Percentiles rank a stretch among this genome's conserved stretches.
phyloP scores from a whole-genome alignment of 345 rosid genomes.

The Eucalyptus cloeziana region DNA sequence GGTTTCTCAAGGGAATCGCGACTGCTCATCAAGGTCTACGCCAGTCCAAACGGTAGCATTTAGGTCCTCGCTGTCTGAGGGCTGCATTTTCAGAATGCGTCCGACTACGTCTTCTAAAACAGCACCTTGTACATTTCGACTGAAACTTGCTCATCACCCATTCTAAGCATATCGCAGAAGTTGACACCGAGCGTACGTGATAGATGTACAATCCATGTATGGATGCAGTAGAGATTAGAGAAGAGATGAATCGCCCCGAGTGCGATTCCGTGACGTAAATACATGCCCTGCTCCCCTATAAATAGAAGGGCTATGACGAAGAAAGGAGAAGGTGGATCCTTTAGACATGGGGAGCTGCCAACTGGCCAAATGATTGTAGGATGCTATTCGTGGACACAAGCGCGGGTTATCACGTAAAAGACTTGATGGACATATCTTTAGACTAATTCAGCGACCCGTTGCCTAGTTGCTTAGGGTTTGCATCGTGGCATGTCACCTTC shows the following conservation, averaged over 20 bases:
- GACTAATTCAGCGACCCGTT: background rate
- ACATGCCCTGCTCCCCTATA: background rate
- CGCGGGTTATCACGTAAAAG: background rate
- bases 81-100: background rate
- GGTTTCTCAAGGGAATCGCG: background rate
- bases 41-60: background rate
- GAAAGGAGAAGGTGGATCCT: background rate
- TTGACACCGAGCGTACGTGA: background rate
- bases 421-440: background rate
- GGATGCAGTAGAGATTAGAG: background rate
- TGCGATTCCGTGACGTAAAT: background rate
- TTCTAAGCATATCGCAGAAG: background rate
- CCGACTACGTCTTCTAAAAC: background rate
- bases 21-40: background rate
- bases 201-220: background rate
- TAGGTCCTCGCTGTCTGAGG: background rate
- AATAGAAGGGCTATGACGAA: background rate
- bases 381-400: background rate
- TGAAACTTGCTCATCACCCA: background rate
- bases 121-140: background rate
- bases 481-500: background rate
- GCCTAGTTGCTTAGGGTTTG: background rate
- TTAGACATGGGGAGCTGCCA: background rate
- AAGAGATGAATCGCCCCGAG: background rate
- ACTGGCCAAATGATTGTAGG: background rate